Percentiles rank a stretch among this genome's conserved stretches.
These are phyloP conservation scores for Chalaropsis thielavioides DNA, from an alignment of 2,329 filamentous ascomycete genomes.

Conservation along the genomic window DNA sequence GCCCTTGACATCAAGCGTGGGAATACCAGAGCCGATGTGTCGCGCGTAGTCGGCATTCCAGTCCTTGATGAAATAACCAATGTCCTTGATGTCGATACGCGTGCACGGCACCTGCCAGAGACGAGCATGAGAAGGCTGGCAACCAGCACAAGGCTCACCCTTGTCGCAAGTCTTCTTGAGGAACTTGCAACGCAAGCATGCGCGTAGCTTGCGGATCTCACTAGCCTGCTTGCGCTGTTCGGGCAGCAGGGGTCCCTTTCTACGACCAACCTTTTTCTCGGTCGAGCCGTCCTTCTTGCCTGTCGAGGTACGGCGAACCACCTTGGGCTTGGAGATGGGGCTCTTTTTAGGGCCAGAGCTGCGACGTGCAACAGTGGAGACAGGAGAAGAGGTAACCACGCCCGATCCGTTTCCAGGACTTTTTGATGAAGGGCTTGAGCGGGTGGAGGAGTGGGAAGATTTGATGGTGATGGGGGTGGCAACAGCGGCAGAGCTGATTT, in stretches of 20 bases:
- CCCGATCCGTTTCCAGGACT: constrained; percentile 47
- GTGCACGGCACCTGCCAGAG: constrained; percentile 97
- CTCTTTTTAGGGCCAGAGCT: constrained; percentile 61
- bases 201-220: constrained; percentile 87
- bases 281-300: constrained; percentile 62
- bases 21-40: constrained; percentile 73
- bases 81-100: constrained; percentile 96
- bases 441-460: constrained; percentile 29
- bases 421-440: constrained; percentile 40
- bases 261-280: constrained; percentile 86
- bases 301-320: constrained; percentile 62
- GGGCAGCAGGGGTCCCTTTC: constrained; percentile 76
- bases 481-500: constrained; percentile 48
- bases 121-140: constrained; percentile 86
- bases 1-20: constrained; percentile 89
- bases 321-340: constrained; percentile 59
- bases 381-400: constrained; percentile 35
- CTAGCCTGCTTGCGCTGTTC: constrained; percentile 94
- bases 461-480: constrained; percentile 54
- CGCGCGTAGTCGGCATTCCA: constrained; percentile 96
- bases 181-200: constrained; percentile 93
- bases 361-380: constrained; percentile 47
- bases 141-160: constrained; percentile 88
- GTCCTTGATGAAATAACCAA: constrained; percentile 97
- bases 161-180: constrained; percentile 98